phyloP scores from a whole-genome alignment of 2,329 filamentous ascomycete species.

The Parastagonospora nodorum region DNA sequence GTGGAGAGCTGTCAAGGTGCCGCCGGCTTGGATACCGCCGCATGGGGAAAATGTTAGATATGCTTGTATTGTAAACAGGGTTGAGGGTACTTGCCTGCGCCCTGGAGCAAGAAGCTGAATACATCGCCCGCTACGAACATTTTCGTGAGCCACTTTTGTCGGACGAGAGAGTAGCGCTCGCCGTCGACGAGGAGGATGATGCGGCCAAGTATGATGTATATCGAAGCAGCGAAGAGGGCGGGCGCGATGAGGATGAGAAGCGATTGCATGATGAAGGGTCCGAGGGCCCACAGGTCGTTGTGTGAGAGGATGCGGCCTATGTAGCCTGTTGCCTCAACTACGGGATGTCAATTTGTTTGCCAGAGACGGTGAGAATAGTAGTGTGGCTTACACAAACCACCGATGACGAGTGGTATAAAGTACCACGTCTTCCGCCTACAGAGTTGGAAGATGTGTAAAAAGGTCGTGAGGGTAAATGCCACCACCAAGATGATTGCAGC shows the following conservation, averaged over 20 bases:
- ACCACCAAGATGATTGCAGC: conserved; percentile 54
- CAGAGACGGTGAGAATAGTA: not conserved
- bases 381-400: conserved; percentile 52
- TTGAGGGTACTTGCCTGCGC: conserved; percentile 9
- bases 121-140: conserved; percentile 55
- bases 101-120: conserved; percentile 52
- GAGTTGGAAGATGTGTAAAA: conserved; percentile 50
- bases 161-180: conserved; percentile 48
- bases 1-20: conserved; percentile 7
- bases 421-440: conserved; percentile 55
- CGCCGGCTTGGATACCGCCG: conserved; percentile 22
- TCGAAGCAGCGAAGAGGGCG: conserved; percentile 53
- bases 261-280: conserved; percentile 51
- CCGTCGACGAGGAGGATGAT: conserved; percentile 48
- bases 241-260: conserved; percentile 53
- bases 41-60: conserved; percentile 10
- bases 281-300: conserved; percentile 44
- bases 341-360: not conserved
- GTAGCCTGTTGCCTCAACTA: conserved; percentile 59
- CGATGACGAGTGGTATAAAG: conserved; percentile 57
- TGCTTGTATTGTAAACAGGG: no score
- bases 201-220: conserved; percentile 57
- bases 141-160: conserved; percentile 49
- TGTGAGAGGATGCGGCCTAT: conserved; percentile 51
- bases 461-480: conserved; percentile 51